Conservation (phyloP, 148 eudicot genomes). For the Linanthus parryae region DNA sequence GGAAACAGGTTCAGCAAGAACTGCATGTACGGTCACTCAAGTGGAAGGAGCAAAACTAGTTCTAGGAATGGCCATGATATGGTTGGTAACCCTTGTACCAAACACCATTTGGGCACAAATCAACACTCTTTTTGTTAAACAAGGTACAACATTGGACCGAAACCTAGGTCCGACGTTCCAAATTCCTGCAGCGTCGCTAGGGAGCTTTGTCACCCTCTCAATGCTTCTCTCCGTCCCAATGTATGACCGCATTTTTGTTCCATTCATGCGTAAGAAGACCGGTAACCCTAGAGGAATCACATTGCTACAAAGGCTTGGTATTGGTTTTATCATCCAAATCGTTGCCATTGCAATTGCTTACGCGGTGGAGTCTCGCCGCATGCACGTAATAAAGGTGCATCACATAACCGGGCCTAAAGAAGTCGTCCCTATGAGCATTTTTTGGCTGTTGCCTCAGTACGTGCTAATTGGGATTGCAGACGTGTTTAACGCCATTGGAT, state of each 20-base stretch:
- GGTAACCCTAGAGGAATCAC: conserved; percentile 49
- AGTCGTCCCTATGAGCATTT: conserved; percentile 58
- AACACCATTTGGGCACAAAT: background rate
- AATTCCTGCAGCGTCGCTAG: background rate
- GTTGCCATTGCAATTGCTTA: conserved; percentile 58
- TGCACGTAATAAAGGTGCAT: conserved; percentile 37
- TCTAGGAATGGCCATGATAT: background rate
- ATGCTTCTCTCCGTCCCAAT: background rate
- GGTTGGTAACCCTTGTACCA: background rate
- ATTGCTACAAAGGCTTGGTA: conserved; percentile 57
- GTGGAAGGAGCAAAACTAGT: conserved; percentile 3
- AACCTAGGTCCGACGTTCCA: background rate
- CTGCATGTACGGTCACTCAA: conserved; percentile 5
- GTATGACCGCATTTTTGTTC: background rate
- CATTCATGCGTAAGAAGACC: background rate
- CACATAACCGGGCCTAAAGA: conserved; percentile 27
- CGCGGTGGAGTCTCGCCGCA: conserved; percentile 44
- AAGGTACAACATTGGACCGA: conserved; percentile 2
- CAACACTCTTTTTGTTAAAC: conserved; percentile 1
- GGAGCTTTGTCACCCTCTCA: background rate
- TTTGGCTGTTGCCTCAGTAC: conserved; percentile 74
- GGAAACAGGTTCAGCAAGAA: conserved; percentile 8
- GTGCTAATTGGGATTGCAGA: conserved; percentile 68
- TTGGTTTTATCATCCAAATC: conserved; percentile 61
- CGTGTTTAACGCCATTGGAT: conserved; percentile 67